These are phyloP conservation scores for Artemisia argyi DNA, from an alignment of 129 eudicot genomes.

Conservation along the genomic window DNA sequence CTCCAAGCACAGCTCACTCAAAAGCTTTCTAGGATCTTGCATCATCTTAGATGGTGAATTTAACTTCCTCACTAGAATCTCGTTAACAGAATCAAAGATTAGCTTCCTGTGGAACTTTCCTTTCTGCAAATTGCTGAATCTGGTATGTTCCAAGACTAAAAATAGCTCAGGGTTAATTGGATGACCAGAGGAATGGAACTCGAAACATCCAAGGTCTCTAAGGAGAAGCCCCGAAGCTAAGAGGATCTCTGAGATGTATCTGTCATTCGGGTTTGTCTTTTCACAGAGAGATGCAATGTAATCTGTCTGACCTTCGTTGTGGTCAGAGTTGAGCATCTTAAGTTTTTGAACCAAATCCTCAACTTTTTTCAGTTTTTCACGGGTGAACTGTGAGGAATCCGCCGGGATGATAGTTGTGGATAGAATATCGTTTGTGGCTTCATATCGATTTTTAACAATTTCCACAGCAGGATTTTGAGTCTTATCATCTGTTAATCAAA, in stretches of 20 bases:
- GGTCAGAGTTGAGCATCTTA: slow-evolving; percentile 63
- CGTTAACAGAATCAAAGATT: slow-evolving; percentile 72
- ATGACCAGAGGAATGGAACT: slow-evolving; percentile 73
- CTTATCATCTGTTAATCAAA: slow-evolving; percentile 34
- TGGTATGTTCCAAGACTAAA: slow-evolving; percentile 81
- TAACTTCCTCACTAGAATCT: slow-evolving; percentile 60
- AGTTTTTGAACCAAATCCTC: slow-evolving; percentile 83
- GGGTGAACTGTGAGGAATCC: not conserved
- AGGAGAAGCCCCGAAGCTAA: slow-evolving; percentile 92
- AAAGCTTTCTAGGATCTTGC: slow-evolving; percentile 61
- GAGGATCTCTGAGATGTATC: slow-evolving; percentile 84
- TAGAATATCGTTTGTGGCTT: slow-evolving; percentile 25
- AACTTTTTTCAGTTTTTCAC: slow-evolving; percentile 69
- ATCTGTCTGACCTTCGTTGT: slow-evolving; percentile 77
- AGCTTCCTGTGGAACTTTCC: slow-evolving; percentile 70
- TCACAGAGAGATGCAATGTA: slow-evolving; percentile 91
- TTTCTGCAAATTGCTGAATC: slow-evolving; percentile 41
- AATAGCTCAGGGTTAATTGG: slow-evolving; percentile 84
- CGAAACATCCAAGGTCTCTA: slow-evolving; percentile 69
- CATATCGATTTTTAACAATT: slow-evolving; percentile 21
- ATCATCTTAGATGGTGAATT: slow-evolving; percentile 31
- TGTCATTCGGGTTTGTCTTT: slow-evolving; percentile 73
- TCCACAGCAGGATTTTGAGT: slow-evolving; percentile 18
- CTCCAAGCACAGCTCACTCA: slow-evolving; percentile 71
- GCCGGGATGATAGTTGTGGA: too few relatives aligned